Evolutionary conservation across 2,329 filamentous ascomycete species (phyloP), one percentile per base, ranked within the genome.

Genomic region (Trichoderma sp.): DNA sequence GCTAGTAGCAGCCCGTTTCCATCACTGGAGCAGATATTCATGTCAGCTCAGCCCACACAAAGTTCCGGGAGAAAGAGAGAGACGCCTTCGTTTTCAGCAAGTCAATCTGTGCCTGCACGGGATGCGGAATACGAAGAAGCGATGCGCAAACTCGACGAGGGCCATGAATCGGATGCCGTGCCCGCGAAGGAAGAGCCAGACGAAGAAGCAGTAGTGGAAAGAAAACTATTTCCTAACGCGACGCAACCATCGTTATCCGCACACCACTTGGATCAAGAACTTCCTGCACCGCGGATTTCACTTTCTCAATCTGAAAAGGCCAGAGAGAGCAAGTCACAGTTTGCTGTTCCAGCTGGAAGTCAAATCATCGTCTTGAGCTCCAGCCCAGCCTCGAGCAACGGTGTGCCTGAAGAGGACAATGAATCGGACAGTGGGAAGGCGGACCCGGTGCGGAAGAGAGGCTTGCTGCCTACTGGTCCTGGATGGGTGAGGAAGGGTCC

Each of bases 81-180:
- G 2, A 79, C 78, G 60, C 21, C 75, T 63, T 38, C 53, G 5
- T 27, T 53, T 3, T 35, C 50, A 14, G 41, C n/a, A 21, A 59
- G 41, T 24, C 73, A 62, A 14, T 45, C 53, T 14, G 76, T 79
- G 3, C 79, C 81, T 4, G 78, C 78, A 1, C 75, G 75, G 63
- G 83, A 87, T 71, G 41, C 78, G 3, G 86, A 85, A 14, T 87
- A 87, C 68, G 83, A 88, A 50, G 85, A 85, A 71, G 84, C 82
- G 12, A 88, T 88, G 84, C 83, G 83, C 33, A 85, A 80, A 33
- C 78, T 87, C 1, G 87, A 88, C 29, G 81, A 82, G 18, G 78
- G 75, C n/a, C 65, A 68, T n/a, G 72, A 81, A 27, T 80, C 81
- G 21, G 80, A 81, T 33, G 75, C 38, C n/a, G 76, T 78, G 7